Evolutionary conservation across 164 flowering plant species (phyloP), one percentile per base, ranked within the genome.

Genomic region (Vitis amurensis): DNA sequence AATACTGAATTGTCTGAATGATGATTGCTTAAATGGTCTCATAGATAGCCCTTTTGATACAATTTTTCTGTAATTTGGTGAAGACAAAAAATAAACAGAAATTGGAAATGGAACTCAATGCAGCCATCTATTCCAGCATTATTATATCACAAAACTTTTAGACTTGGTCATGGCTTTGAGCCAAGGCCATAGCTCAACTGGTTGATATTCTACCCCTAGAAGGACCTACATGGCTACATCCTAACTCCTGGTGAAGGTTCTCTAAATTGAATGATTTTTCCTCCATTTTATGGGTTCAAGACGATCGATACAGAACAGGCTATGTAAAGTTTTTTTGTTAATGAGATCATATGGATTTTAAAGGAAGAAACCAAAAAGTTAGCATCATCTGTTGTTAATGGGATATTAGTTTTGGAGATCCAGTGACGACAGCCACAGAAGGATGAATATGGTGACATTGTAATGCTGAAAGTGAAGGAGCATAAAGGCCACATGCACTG

Each of bases 401-500:
- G n/a, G n/a, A 53, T 23, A 23, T 53, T 14, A 14, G n/a, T 53
- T 53, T 7, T 13, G 56, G 2, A 12, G 15, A n/a, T 13, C 15
- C n/a, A 53, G 7, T 53, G 27, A 23, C 2, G 1, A 23, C 27
- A 23, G 27, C 27, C 27, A 23, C 27, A 23, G 27, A 23, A 23
- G 27, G 27, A 23, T 23, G 27, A 23, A 23, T 23, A 9, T 53
- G 56, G 56, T 53, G 56, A 53, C n/a, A 14, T 13, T 5, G 11
- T 13, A 5, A 53, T 3, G 7, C 63, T 61, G 63, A 61, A 30
- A 31, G 49, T 5, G 63, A 61, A 61, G 37, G 12, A 1, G 50
- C 63, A 61, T 37, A 27, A 60, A 30, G 63, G 63, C 63, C 63
- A 60, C 63, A 61, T 61, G 63, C 37, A 15, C 48, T 2, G 56